Evolutionary conservation across 495 filamentous ascomycete species (phyloP), one percentile per base, ranked within the genome.

Genomic region (Tuber umbilicatum): DNA sequence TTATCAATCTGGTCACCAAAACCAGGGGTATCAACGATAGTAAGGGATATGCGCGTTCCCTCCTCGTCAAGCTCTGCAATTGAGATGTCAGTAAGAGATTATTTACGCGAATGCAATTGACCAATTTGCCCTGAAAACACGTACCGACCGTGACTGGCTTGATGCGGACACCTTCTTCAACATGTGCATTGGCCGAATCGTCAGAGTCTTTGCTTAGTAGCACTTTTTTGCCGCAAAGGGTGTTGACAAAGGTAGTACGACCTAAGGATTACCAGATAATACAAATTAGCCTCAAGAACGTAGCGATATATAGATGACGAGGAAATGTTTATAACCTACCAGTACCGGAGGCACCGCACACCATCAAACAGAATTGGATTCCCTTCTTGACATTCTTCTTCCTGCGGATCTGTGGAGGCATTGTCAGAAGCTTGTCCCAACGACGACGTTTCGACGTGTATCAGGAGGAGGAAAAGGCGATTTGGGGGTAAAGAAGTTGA

Each of bases 341-440:
- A 84, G 95, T 98, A 84, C 95, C 95, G 80, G 94, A 97, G 83
- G 95, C 94, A 86, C 95, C 95, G 84, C 96, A 98, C 80, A 99
- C 95, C 95, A 99, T 99, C 90, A 99, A 84, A 86, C 94, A 98
- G 88, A 99, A 99, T 88, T 98, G 96, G 83, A 99, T 97, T 79
- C 95, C 95, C 91, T 98, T 99, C 91, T 99, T 99, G 86, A 98
- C 94, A 88, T 98, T 97, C 90, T 99, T 99, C 94, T 99, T 99
- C 83, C 93, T 91, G 86, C 95, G 94, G 84, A 97, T 94, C 91
- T 96, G 78, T 73, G 76, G 81, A 43, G 77, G 77, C 77, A 78
- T 78, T 78, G 70, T 78, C 73, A 78, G 75, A 76, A 71, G 73
- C 55, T 64, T 64, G 27, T 27, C 55, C 55, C 55, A 64, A 35